Base-by-base conservation (phyloP, 148 eudicot genomes). In the Vaccinium corymbosum region DNA sequence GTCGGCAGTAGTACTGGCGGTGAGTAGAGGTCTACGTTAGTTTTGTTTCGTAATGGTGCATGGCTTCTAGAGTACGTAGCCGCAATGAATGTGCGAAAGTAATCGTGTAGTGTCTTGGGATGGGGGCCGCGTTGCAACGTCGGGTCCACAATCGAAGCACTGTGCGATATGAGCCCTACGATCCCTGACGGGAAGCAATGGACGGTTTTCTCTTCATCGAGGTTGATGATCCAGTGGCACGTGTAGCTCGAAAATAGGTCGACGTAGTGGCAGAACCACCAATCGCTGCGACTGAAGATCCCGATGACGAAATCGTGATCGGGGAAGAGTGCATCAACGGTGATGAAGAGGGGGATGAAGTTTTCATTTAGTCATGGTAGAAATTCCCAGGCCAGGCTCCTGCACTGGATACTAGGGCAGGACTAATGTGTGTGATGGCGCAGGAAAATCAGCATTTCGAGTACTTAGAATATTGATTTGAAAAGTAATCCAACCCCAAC, bases 301-400 rank as follows among this genome's bases (percentile, higher is more conserved):
- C 87, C 91, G 7, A 91, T 84, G 13, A 85, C 62, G 64, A 89
- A 81, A 83, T 88, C 85, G 25, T 78, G 85, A 46, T 86, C 83
- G 2, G 76, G 50, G 27, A 87, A 84, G 82, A 87, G 53, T 5
- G 86, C 79, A 62, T 80, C 79, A 57, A 89, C 55, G 68, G 91
- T 91, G 87, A 89, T 82, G 73, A 86, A 91, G 64, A 91, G 84
- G 12, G 90, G 89, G 3, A 91, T 74, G 55, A 91, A 85, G 3
- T 89, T 89, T 4, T 91, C 93, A 78, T 85, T 89, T 53, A 74
- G 10, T 89, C 90, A 70, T 91, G 93, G 83, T 86, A 91, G 83
- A 88, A 85, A 57, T 91, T 91, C 7, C 89, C 88, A 0, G 91
- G 87, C 85, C 84, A 88, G 25, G 89, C 90, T 4, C 91, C 90